phyloP scores from a whole-genome alignment of 257 asterid species.

The Solanum gandarillasii region DNA sequence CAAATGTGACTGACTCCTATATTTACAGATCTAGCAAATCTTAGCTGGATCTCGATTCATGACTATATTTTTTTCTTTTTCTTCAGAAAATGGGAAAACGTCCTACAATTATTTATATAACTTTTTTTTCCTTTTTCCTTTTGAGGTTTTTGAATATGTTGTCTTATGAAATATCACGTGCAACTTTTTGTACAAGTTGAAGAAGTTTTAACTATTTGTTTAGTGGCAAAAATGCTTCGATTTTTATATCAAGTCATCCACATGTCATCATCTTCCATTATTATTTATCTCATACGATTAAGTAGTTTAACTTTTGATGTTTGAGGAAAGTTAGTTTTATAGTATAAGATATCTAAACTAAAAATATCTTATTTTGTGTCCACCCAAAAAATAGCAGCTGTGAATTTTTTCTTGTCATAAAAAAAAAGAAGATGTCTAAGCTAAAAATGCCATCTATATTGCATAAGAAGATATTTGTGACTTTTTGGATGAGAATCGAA shows the following conservation, averaged over 20 bases:
- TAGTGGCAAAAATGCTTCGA: background rate
- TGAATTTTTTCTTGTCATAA: background rate
- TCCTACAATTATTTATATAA: no score
- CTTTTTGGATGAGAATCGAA: background rate
- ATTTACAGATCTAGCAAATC: background rate
- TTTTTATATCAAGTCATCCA: background rate
- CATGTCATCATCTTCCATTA: background rate
- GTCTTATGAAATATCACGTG: background rate
- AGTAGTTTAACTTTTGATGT: background rate
- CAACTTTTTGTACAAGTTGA: background rate
- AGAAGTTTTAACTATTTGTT: background rate
- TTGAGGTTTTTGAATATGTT: background rate
- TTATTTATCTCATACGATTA: background rate
- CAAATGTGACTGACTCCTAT: background rate
- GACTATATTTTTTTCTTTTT: no score
- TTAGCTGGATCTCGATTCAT: background rate
- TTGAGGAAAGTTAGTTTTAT: background rate
- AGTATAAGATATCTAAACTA: background rate
- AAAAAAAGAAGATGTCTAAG: background rate
- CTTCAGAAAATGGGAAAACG: no score
- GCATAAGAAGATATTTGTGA: background rate
- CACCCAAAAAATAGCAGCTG: accelerated
- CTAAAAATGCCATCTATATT: background rate
- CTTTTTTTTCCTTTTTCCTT: background rate
- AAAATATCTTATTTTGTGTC: accelerated